Conservation (phyloP, 805 yeast genomes). For the Saccharomyces mikatae region DNA sequence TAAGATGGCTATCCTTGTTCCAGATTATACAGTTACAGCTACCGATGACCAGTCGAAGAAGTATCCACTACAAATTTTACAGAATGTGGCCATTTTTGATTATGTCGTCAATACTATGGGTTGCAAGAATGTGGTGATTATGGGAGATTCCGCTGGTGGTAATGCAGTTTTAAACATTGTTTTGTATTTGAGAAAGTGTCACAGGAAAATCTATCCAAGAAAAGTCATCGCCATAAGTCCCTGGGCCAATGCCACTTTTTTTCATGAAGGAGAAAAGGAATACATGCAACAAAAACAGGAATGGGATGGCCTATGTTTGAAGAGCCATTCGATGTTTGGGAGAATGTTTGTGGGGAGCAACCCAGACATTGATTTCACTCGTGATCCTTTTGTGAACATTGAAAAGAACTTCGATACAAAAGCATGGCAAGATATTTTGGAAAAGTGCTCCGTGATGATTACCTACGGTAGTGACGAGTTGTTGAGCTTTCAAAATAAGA, state of each 20-base stretch:
- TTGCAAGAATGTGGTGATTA: constrained; percentile 9
- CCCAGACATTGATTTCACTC: not conserved
- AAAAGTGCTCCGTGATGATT: constrained; percentile 7
- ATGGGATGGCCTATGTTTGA: not conserved
- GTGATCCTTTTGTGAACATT: constrained; percentile 13
- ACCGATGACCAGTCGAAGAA: not conserved
- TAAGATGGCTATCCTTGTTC: constrained; percentile 9
- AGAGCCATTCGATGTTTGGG: not conserved
- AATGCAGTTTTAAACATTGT: constrained; percentile 14
- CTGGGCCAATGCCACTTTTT: constrained; percentile 19
- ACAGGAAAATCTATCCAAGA: constrained; percentile 8
- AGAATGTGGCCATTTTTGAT: constrained; percentile 9
- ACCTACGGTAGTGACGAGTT: constrained; percentile 22
- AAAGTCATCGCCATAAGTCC: constrained; percentile 22
- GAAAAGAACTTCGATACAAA: constrained; percentile 13
- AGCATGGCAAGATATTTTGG: constrained; percentile 12
- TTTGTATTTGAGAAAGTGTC: constrained; percentile 5
- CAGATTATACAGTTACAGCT: constrained; percentile 17
- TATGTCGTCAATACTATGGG: constrained; percentile 4
- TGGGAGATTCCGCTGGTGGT: constrained; percentile 28
- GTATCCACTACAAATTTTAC: constrained; percentile 13
- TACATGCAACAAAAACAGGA: not conserved
- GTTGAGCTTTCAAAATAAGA: constrained; percentile 12
- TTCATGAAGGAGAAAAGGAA: constrained; percentile 1
- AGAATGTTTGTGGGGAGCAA: not conserved